phyloP scores from a whole-genome alignment of 139 green algal genomes.

The Closterium sp. region DNA sequence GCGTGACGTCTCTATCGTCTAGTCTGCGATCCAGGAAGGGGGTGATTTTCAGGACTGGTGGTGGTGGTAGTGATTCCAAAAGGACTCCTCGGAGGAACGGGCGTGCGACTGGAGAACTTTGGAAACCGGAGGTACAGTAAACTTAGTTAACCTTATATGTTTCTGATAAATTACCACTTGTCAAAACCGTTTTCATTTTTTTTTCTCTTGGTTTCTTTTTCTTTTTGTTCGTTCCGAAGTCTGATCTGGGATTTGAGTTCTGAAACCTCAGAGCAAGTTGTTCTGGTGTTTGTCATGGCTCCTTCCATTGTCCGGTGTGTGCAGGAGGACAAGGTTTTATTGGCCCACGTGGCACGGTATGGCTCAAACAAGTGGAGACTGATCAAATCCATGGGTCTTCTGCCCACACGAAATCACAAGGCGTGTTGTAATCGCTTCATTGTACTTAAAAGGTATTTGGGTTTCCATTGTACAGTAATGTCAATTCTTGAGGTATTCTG shows the following conservation, averaged over 20 bases:
- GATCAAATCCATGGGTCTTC: not conserved
- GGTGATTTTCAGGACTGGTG: not conserved
- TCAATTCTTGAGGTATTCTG: no score
- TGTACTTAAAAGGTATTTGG: not conserved
- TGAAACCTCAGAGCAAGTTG: not conserved
- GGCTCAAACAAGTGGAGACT: not conserved
- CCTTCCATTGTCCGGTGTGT: not conserved
- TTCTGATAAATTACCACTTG: no score
- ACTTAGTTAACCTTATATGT: not conserved
- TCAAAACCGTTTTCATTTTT: no score
- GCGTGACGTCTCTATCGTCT: not conserved
- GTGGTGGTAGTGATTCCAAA: not conserved
- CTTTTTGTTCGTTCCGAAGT: not conserved
- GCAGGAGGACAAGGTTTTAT: not conserved
- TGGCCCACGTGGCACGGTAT: not conserved
- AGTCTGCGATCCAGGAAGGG: not conserved
- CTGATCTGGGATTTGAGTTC: not conserved
- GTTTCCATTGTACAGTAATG: no score
- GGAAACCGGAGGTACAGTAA: not conserved
- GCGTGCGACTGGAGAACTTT: not conserved
- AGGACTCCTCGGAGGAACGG: not conserved
- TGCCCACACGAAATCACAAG: not conserved
- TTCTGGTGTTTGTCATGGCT: not conserved
- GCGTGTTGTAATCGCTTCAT: not conserved
- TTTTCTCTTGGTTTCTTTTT: not conserved